Base-by-base conservation (phyloP, 768 basidiomycete genomes). In the Mycena chlorophos region DNA sequence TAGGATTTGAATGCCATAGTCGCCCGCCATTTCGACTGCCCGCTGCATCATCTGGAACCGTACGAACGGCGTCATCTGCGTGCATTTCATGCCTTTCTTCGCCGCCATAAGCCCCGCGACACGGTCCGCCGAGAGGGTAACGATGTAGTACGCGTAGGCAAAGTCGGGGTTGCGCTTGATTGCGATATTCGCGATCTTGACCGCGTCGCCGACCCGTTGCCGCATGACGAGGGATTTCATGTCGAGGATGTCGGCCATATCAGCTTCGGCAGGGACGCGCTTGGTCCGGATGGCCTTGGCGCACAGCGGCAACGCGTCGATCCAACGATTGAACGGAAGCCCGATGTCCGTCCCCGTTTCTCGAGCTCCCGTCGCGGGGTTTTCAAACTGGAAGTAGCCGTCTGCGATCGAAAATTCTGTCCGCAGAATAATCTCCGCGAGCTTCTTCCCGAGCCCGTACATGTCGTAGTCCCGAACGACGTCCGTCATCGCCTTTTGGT, bases 81-180 rank as follows among this genome's bases (percentile, higher is more conserved):
- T 76, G 71, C 82, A 80, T 63, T 83, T 85, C 61, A 87, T 57
- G 1, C 86, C 86, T 63, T 87, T 83, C 74, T 87, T 87, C 57
- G 83, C 80, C 1, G 78, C 82, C 6, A 82, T 77, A 23, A 88
- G 71, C 1, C 82, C 85, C n/a, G 75, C 73, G 5, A 75, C 71
- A 37, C 71, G 64, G 56, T 86, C 74, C 1, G 74, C 68, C 0
- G 76, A 74, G 25, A 87, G 71, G 0, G 81, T 78, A 55, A 85
- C 74, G 19, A 79, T 81, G 56, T 88, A 86, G 56, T 86, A 84
- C 65, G 80, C 86, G 66, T 87, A 88, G 3, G 81, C 82, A 23
- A 81, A 74, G 20, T 80, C 72, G 2, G 86, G 85, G 57, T 77
- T 85, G 27, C 84, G 79, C 57, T 78, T 66, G 30, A 87, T 66